A percentile compares a stretch with the other conserved stretches of the same genome.
These are phyloP conservation scores for Linnemannia exigua DNA, from an alignment of 192 early-diverging fungal genomes.

Conservation along the genomic window DNA sequence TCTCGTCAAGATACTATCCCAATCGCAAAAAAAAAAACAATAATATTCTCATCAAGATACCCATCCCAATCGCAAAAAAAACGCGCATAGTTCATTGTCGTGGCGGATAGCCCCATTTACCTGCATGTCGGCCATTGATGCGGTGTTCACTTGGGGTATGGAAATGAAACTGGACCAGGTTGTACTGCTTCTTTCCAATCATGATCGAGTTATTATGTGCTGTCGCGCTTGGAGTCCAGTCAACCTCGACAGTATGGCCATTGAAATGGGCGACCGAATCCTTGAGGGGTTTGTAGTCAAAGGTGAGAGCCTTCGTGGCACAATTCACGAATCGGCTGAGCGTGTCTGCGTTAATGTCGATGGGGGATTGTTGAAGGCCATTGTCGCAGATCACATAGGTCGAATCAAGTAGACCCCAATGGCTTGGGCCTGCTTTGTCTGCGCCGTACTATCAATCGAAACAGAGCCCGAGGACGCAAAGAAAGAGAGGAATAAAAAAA, in stretches of 20 bases:
- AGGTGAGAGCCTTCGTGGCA: constrained; percentile 1
- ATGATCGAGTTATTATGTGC: constrained; percentile 2
- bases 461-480: background rate
- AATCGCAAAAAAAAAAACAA: background rate
- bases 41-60: background rate
- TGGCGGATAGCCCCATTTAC: background rate
- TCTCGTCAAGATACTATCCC: too few species aligned
- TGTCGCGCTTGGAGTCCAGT: background rate
- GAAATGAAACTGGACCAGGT: constrained; percentile 68
- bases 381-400: constrained; percentile 27
- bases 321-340: background rate
- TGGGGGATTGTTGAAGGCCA: constrained; percentile 63
- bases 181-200: constrained; percentile 31
- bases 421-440: constrained; percentile 19
- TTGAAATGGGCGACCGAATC: constrained; percentile 34
- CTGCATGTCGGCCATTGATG: constrained; percentile 36
- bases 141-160: constrained; percentile 71
- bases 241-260: constrained; percentile 62
- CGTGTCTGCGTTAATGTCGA: constrained; percentile 42
- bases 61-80: background rate
- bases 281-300: background rate
- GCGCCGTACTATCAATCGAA: constrained; percentile 32
- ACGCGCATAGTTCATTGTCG: too few species aligned
- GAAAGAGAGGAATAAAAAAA: background rate
- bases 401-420: constrained; percentile 43